Base-by-base conservation (phyloP, 2,329 filamentous ascomycete genomes). In the Claviceps pusilla region DNA sequence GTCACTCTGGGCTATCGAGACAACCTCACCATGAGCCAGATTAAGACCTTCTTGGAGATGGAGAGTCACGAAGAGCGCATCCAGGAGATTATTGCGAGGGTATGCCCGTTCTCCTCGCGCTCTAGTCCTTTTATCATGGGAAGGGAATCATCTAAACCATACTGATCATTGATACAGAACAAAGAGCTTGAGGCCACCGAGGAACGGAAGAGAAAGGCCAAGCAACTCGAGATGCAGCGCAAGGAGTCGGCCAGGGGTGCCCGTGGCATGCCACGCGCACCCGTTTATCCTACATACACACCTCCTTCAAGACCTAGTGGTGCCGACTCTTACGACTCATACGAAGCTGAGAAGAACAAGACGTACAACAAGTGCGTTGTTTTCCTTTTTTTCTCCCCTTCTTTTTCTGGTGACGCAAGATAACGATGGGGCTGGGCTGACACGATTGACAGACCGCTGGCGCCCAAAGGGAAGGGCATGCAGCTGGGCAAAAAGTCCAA, bases 41-140 rank as follows among this genome's bases (percentile, higher is more conserved):
- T 98, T 76, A 96, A 94, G 79, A 96, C 93, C 2, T 98, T 98
- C 77, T 72, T 98, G 62, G 94, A 97, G 67, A 98, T 98, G 93
- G 93, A 98, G 71, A 93, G 86, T 71, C 93, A 98, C 66, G 94
- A 98, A 72, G 93, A 98, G 77, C 84, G 93, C 67, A 97, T 98
- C 62, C 93, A 98, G 71, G 93, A 96, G 68, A 98, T 96, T 59
- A 96, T 96, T 66, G 89, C 89, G 58, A 79, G 89, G 68, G 87
- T 91, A 81, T 58, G 76, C 45, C 48, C 28, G 9, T 45, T 39
- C 35, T 12, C 7, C 29, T 24, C 24, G 7, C 24, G 16, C 6
- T 35, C 24, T 37, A 59, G 49, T 5, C 7, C 14, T 48, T 39
- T 37, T 50, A 24, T 24, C 24, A 3, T 37, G 29, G 1, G 10